Evolutionary conservation across 441 rosid genomes (phyloP), one percentile per base, ranked within the genome.

Genomic region (Viola pubescens): DNA sequence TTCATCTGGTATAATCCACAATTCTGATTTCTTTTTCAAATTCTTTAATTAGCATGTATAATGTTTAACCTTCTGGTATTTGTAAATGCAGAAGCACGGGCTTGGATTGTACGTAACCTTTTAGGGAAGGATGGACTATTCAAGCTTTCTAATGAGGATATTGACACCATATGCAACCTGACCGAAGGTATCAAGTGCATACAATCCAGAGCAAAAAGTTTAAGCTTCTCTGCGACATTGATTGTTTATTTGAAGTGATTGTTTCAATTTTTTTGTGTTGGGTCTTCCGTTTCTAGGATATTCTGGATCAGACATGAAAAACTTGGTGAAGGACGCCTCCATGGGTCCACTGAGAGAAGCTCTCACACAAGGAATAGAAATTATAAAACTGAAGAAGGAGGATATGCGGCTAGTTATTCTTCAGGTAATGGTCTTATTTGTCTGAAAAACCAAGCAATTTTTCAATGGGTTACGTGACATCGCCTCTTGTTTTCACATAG

Each of bases 321-420:
- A 90, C 77, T 68, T 94, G 61, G 98, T 90, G 61, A 94, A 94
- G 74, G 96, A 94, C 58, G 98, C 98, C 61, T 84, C 91, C 3
- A 88, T 94, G 95, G 98, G 98, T 69, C 96, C 97, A 66, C 71
- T 94, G 53, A 80, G 98, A 75, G 98, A 90, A 66, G 97, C 98
- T 61, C 86, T 94, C 41, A 81, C 53, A 77, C 87, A 79, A 64
- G 98, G 97, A 51, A 83, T 77, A 70, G 96, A 90, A 55, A 86
- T 89, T 59, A 82, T 87, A 14, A 75, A 82, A 70, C 82, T 90
- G 59, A 79, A 77, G 19, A 94, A 86, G 73, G 97, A 90, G 48
- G 98, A 94, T 60, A 79, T 90, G 96, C 79, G 85, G 38, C 77
- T 78, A 0, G 96, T 94, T 53, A 82, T 71, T 60, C 85, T 86